phyloP scores from a whole-genome alignment of 2,329 filamentous ascomycete species.

The Colletotrichum chlorophyti region DNA sequence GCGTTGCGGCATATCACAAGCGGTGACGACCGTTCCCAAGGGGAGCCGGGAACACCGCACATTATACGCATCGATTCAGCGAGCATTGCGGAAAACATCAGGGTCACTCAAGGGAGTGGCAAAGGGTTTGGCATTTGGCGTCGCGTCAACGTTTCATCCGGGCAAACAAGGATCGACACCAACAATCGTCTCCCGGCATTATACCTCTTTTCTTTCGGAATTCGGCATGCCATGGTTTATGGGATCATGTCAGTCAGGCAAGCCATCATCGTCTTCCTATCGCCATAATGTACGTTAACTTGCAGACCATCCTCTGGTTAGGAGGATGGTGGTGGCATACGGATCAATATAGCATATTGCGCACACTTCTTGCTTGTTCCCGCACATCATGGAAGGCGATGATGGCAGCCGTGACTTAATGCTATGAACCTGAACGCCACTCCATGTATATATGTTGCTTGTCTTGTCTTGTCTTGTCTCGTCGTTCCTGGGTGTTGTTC shows the following conservation, averaged over 20 bases:
- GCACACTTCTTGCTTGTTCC: slow-evolving; percentile 35
- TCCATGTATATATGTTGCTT: slow-evolving; percentile 50
- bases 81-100: slow-evolving; percentile 46
- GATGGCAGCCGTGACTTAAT: slow-evolving; percentile 65
- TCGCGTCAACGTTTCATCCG: slow-evolving; percentile 29
- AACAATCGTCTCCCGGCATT: slow-evolving; percentile 32
- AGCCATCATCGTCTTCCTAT: slow-evolving; percentile 75
- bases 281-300: slow-evolving; percentile 71
- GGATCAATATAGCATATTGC: slow-evolving; percentile 58
- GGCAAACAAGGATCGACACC: slow-evolving; percentile 29
- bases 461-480: too few relatives aligned
- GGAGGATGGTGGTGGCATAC: slow-evolving; percentile 41
- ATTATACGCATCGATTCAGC: slow-evolving; percentile 42
- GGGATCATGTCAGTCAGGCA: slow-evolving; percentile 60
- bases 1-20: slow-evolving; percentile 24
- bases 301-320: slow-evolving; percentile 38
- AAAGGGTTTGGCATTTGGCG: slow-evolving; percentile 34
- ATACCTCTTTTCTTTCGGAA: slow-evolving; percentile 26
- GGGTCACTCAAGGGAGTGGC: slow-evolving; percentile 36
- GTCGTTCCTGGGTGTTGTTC: too few relatives aligned
- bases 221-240: slow-evolving; percentile 42
- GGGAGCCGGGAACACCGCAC: slow-evolving; percentile 23
- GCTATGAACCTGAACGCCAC: slow-evolving; percentile 31
- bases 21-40: slow-evolving; percentile 14
- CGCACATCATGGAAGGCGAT: slow-evolving; percentile 62